Evolutionary conservation across 345 rosid species (phyloP).

Genomic region (Corchorus olitorius): DNA sequence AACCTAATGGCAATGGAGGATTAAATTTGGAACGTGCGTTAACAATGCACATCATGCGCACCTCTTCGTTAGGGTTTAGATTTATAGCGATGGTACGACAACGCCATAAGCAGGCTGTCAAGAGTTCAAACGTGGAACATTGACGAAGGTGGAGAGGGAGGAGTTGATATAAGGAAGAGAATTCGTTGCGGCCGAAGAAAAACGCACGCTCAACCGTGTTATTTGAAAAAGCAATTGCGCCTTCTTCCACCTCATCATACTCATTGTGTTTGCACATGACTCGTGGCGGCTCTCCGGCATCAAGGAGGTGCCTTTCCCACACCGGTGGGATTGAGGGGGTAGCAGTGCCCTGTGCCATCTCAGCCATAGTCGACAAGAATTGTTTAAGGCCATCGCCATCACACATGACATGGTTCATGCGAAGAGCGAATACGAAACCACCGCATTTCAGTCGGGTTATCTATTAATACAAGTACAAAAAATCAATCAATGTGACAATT

Average conservation of each 20-base stretch:
- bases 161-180: too few species aligned
- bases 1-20: neutral
- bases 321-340: neutral
- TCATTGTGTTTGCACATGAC: neutral
- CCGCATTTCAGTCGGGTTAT: neutral
- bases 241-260: neutral
- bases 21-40: neutral
- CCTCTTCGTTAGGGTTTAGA: too few species aligned
- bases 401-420: neutral
- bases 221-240: too few species aligned
- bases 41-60: neutral
- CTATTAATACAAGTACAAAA: too few species aligned
- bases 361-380: neutral
- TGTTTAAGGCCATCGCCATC: neutral
- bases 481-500: too few species aligned
- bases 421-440: neutral
- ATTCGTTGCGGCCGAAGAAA: too few species aligned
- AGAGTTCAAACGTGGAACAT: neutral
- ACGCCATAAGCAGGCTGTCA: slow-evolving; percentile 5
- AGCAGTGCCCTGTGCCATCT: neutral
- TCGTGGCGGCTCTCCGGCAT: neutral
- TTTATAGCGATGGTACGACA: too few species aligned
- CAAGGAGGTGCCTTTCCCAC: neutral
- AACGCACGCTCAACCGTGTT: too few species aligned
- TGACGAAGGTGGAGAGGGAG: too few species aligned